phyloP scores from a whole-genome alignment of 2,329 filamentous ascomycete species.

The Cyphellophora attinorum region DNA sequence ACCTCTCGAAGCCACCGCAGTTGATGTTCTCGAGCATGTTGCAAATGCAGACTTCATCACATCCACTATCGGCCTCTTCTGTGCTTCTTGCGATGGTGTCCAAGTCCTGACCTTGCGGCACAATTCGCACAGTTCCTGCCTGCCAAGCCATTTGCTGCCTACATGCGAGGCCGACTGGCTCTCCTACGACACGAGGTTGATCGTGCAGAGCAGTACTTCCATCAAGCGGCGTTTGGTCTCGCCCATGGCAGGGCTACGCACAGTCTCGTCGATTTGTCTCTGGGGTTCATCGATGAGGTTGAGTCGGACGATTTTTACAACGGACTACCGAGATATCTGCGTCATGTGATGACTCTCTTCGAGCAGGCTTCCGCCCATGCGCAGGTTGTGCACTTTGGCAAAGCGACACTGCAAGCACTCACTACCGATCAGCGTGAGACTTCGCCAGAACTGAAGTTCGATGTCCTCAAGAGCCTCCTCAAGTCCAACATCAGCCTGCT shows the following conservation, averaged over 20 bases:
- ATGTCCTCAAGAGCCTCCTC: constrained; percentile 77
- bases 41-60: no score
- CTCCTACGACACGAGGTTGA: constrained; percentile 65
- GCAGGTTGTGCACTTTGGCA: constrained; percentile 75
- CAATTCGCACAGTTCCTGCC: constrained; percentile 59
- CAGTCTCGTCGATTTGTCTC: constrained; percentile 36
- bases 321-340: constrained; percentile 75
- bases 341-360: constrained; percentile 73
- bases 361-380: constrained; percentile 69
- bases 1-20: no score
- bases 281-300: constrained; percentile 62
- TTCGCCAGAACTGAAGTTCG: constrained; percentile 42
- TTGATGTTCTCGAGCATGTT: no score
- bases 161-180: constrained; percentile 73
- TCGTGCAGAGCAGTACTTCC: constrained; percentile 66
- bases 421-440: constrained; percentile 24
- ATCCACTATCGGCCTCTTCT: no score
- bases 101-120: no score
- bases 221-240: constrained; percentile 60
- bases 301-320: constrained; percentile 60
- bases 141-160: constrained; percentile 52
- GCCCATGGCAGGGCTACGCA: constrained; percentile 35
- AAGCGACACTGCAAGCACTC: constrained; percentile 60
- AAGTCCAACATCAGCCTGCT: constrained; percentile 68
- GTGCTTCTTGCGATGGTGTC: no score